Percentiles rank a stretch among this genome's conserved stretches.
Evolutionary conservation across 495 filamentous ascomycete species (phyloP).

Genomic region (Podospora appendiculata): DNA sequence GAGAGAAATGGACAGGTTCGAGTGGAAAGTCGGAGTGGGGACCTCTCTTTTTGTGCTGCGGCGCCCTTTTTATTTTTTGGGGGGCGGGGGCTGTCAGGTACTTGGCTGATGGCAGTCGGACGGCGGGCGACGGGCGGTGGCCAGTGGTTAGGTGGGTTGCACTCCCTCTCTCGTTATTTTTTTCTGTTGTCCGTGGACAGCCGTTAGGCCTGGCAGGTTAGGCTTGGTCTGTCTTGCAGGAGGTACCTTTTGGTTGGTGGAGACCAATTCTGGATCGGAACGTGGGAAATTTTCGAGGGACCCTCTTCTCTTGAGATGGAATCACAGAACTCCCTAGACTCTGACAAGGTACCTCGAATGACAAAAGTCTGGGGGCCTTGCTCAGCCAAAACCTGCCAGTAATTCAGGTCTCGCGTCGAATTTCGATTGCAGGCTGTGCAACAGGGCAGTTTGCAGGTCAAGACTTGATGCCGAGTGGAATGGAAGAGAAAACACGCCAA

Average conservation of each 20-base stretch:
- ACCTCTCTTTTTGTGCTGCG: constrained; percentile 22
- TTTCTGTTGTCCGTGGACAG: constrained; percentile 10
- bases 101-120: constrained; percentile 15
- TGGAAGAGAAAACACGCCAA: neutral
- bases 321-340: neutral
- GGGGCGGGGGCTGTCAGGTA: constrained; percentile 19
- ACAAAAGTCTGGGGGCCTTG: neutral
- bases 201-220: constrained; percentile 11
- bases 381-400: neutral
- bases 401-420: neutral
- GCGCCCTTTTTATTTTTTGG: constrained; percentile 19
- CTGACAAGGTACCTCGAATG: neutral
- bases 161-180: neutral
- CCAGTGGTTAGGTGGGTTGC: constrained; percentile 13
- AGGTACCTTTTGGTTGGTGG: constrained; percentile 7
- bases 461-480: neutral
- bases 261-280: constrained; percentile 7
- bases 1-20: constrained; percentile 27
- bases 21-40: constrained; percentile 28
- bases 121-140: constrained; percentile 11
- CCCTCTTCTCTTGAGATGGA: neutral
- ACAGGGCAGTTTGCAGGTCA: neutral
- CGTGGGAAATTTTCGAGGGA: constrained; percentile 16
- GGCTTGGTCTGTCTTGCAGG: neutral
- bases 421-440: neutral